Conservation (phyloP, 805 yeast species). For the Candida takata region DNA sequence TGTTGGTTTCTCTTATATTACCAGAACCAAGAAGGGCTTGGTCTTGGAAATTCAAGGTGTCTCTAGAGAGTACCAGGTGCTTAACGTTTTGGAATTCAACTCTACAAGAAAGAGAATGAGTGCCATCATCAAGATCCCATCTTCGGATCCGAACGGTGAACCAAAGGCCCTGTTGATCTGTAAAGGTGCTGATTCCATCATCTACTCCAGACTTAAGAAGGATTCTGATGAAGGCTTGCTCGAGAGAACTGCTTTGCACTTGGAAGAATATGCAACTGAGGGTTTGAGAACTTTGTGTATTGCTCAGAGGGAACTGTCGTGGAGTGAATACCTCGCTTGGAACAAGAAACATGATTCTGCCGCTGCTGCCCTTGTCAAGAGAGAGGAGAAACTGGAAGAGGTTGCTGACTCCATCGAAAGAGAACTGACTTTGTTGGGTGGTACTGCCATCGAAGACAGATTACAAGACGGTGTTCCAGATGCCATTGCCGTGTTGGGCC, state of each 20-base stretch:
- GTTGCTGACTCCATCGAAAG: conserved; percentile 71
- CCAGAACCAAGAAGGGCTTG: conserved; percentile 61
- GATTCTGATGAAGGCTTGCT: conserved; percentile 42
- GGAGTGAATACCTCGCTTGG: conserved; percentile 62
- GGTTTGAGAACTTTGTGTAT: conserved; percentile 79
- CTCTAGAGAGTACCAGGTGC: conserved; percentile 60
- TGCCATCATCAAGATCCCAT: conserved; percentile 66
- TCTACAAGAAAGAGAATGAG: conserved; percentile 87
- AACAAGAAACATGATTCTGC: conserved; percentile 55
- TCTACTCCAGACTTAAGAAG: conserved; percentile 55
- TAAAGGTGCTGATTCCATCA: conserved; percentile 82
- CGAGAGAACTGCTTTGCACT: conserved; percentile 60
- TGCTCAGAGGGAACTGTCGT: conserved; percentile 59
- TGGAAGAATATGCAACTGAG: conserved; percentile 76
- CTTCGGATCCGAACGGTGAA: conserved; percentile 31
- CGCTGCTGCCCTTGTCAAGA: conserved; percentile 50
- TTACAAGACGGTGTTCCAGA: conserved; percentile 85
- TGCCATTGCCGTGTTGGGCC: conserved; percentile 57
- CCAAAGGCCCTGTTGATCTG: conserved; percentile 57
- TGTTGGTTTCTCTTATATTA: conserved; percentile 61
- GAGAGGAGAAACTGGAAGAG: conserved; percentile 68
- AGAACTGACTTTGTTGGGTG: conserved; percentile 61
- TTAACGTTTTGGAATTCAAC: conserved; percentile 70
- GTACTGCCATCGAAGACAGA: conserved; percentile 83
- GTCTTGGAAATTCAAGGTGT: conserved; percentile 64